Base-by-base conservation (phyloP, 495 filamentous ascomycete species). In the Aspergillus kassunensis region DNA sequence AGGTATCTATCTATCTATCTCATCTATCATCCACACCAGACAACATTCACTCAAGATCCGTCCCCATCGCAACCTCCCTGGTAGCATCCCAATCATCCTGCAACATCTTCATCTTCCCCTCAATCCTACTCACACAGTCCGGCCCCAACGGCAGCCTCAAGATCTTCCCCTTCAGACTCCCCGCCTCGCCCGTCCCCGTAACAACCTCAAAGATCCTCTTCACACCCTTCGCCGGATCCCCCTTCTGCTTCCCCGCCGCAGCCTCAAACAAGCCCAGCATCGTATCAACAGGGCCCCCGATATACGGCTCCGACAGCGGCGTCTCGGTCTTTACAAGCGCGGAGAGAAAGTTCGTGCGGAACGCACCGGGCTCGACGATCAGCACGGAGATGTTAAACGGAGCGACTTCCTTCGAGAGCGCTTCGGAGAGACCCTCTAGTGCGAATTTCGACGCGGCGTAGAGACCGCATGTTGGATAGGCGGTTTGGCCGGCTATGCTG, bases 371-470 rank as follows among this genome's bases (percentile, higher is more conserved):
- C 10, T 51, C 48, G 1, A 51, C 48, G 13, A 51, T 51, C 1
- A 51, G 27, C 5, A 33, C 29, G 27, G 37, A 11, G 19, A 51
- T 43, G 19, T 31, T 31, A 11, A 51, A 51, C 6, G 48, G 37
- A 0, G 37, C 48, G 18, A 43, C 12, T 20, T 51, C 48, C 10
- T 15, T 20, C n/a, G 41, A 12, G 10, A 52, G 31, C 10, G 49
- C 27, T 13, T 52, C 49, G 3, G 49, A 52, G 5, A 52, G 39
- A 11, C 71, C 74, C 65, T 77, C 75, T 1, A 80, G 57, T 2
- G 77, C 81, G 33, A 72, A 77, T 55, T 84, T 85, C 1, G 77
- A 72, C 0, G 69, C 74, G 20, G 63, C 68, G 60, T 85, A 85
- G 24, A 80, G 49, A 6, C 68, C 71, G 49, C 62, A 67, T 1